Percentiles rank a stretch among this genome's conserved stretches.
Evolutionary conservation across 2,329 filamentous ascomycete species (phyloP).

Genomic region (Fusarium mundagurra): DNA sequence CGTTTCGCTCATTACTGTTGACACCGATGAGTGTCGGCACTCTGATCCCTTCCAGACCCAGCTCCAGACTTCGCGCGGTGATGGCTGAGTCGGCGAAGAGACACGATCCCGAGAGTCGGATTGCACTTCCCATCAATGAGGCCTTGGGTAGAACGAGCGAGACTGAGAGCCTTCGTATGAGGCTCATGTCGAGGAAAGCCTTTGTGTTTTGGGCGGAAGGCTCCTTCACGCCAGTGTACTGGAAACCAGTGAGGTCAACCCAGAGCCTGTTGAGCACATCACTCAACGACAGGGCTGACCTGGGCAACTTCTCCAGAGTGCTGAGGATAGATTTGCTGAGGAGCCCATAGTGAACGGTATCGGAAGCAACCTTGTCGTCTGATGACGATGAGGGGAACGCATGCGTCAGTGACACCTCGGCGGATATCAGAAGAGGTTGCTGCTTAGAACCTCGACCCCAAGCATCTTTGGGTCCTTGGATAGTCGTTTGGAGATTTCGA

Average conservation of each 20-base stretch:
- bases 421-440: constrained; percentile 71
- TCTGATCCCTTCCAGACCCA: constrained; percentile 66
- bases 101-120: constrained; percentile 60
- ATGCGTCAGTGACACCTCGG: constrained; percentile 64
- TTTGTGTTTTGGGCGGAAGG: constrained; percentile 4
- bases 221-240: constrained; percentile 20
- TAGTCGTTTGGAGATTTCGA: constrained; percentile 67
- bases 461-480: constrained; percentile 70
- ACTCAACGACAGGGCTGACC: constrained; percentile 34
- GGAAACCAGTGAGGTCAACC: constrained; percentile 44
- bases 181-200: constrained; percentile 46
- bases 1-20: constrained; percentile 74
- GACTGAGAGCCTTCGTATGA: constrained; percentile 60
- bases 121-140: constrained; percentile 70
- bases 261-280: constrained; percentile 47
- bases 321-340: constrained; percentile 72
- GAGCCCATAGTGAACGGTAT: constrained; percentile 79
- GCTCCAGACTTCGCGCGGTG: constrained; percentile 42
- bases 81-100: constrained; percentile 49
- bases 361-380: constrained; percentile 69
- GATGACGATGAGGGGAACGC: constrained; percentile 67
- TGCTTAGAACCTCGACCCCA: constrained; percentile 69
- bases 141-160: constrained; percentile 73
- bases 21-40: constrained; percentile 77
- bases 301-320: constrained; percentile 48